Evolutionary conservation across 768 basidiomycete genomes (phyloP).

Genomic region (Boletales sp.): DNA sequence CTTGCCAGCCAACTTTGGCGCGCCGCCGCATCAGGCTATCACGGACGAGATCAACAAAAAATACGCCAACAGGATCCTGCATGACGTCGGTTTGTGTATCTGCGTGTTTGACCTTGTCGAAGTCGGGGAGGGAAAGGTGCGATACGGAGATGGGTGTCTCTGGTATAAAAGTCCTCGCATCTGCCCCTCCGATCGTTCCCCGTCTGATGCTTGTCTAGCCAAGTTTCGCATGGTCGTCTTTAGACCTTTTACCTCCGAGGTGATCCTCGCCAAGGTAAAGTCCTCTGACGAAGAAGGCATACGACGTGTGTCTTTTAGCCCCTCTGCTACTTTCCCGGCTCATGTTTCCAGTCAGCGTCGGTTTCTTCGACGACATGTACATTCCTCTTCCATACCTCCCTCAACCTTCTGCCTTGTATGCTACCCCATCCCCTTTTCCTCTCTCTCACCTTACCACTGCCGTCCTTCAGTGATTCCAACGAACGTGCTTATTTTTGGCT

Average conservation of each 20-base stretch:
- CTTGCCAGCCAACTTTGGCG: slow-evolving; percentile 82
- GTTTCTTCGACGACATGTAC: slow-evolving; percentile 94
- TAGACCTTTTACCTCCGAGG: slow-evolving; percentile 86
- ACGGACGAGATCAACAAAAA: slow-evolving; percentile 89
- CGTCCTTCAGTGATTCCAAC: slow-evolving; percentile 60
- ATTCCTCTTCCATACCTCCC: slow-evolving; percentile 79
- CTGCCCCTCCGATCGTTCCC: background rate
- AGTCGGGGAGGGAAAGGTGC: slow-evolving; percentile 86
- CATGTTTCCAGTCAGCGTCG: slow-evolving; percentile 61
- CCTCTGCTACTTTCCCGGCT: background rate
- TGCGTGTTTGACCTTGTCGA: slow-evolving; percentile 85
- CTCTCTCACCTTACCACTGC: background rate
- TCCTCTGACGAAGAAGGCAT: slow-evolving; percentile 84
- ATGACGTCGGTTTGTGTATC: slow-evolving; percentile 89
- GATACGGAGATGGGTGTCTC: slow-evolving; percentile 91
- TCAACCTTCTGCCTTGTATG: slow-evolving; percentile 72
- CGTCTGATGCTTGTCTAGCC: slow-evolving; percentile 43
- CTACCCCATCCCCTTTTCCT: slow-evolving; percentile 20
- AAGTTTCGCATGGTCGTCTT: slow-evolving; percentile 89
- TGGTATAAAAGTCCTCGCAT: slow-evolving; percentile 80
- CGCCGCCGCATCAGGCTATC: slow-evolving; percentile 74
- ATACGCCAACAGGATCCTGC: slow-evolving; percentile 88
- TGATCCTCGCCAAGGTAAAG: slow-evolving; percentile 85
- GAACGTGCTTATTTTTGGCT: slow-evolving; percentile 85
- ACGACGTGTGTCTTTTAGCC: slow-evolving; percentile 51